These are phyloP conservation scores for Colletotrichum orchidophilum DNA, from an alignment of 2,329 filamentous ascomycete genomes.

Conservation along the genomic window DNA sequence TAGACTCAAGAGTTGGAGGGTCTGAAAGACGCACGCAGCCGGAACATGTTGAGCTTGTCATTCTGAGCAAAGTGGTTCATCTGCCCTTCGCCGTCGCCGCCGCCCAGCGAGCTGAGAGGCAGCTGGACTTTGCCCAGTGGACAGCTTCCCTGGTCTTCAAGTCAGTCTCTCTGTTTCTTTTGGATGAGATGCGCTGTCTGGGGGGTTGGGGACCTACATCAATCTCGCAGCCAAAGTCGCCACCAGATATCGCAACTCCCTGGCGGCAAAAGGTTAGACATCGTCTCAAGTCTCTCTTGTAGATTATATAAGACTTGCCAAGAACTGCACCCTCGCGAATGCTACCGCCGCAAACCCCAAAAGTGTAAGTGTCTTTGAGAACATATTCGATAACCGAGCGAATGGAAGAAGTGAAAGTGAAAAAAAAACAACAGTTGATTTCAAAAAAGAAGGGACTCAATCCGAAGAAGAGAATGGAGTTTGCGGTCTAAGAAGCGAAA, in stretches of 20 bases:
- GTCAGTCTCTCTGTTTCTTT: background rate
- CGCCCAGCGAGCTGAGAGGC: conserved; percentile 43
- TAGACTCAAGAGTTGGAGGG: background rate
- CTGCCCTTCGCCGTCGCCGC: conserved; percentile 55
- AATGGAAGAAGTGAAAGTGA: conserved; percentile 17
- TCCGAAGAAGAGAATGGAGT: conserved; percentile 13
- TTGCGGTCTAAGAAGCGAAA: conserved; percentile 6
- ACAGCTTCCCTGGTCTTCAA: conserved; percentile 48
- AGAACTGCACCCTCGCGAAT: conserved; percentile 31
- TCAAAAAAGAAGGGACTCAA: conserved; percentile 23
- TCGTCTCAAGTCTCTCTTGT: conserved; percentile 16
- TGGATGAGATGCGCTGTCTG: background rate
- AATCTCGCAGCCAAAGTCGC: conserved; percentile 58
- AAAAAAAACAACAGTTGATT: background rate
- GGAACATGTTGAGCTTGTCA: conserved; percentile 63
- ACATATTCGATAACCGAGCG: conserved; percentile 28
- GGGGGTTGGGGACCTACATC: conserved; percentile 46
- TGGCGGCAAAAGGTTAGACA: background rate
- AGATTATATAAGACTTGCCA: conserved; percentile 23
- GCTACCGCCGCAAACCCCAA: conserved; percentile 27
- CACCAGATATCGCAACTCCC: conserved; percentile 57
- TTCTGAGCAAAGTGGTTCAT: conserved; percentile 66
- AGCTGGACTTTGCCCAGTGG: conserved; percentile 46
- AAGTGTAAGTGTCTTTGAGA: conserved; percentile 21
- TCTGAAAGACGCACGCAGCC: conserved; percentile 41